phyloP scores from a whole-genome alignment of 73 alveolate genomes.

The Diophrys sp. region DNA sequence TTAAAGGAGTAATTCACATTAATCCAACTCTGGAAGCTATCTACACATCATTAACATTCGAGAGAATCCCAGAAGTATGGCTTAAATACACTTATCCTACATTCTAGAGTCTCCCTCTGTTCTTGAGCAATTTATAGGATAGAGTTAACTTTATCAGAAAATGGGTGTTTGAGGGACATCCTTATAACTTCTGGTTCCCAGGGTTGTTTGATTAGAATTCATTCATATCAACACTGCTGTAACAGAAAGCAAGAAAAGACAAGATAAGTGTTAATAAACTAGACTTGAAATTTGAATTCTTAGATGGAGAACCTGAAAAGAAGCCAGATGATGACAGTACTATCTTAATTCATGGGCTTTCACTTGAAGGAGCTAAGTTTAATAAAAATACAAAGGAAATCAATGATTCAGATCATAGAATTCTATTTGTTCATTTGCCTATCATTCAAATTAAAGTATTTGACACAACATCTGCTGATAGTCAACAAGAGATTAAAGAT shows the following conservation, averaged over 20 bases:
- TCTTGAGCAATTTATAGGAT: slow-evolving; percentile 34
- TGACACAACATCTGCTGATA: slow-evolving; percentile 24
- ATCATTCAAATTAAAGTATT: slow-evolving; percentile 15
- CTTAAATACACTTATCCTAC: slow-evolving; percentile 52
- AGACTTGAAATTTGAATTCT: slow-evolving; percentile 10
- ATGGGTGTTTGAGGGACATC: slow-evolving; percentile 50
- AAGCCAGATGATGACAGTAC: slow-evolving; percentile 16
- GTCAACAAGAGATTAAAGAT: slow-evolving; percentile 5
- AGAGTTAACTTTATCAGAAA: slow-evolving; percentile 44
- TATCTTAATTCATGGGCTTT: slow-evolving; percentile 45
- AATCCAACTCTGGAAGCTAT: slow-evolving; percentile 52
- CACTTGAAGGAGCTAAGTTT: slow-evolving; percentile 60
- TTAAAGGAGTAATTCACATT: slow-evolving; percentile 64
- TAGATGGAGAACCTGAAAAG: slow-evolving; percentile 2
- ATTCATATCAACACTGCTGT: slow-evolving; percentile 52
- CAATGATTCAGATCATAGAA: slow-evolving; percentile 35
- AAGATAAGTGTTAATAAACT: slow-evolving; percentile 35
- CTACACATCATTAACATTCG: slow-evolving; percentile 53
- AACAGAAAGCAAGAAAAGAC: slow-evolving; percentile 54
- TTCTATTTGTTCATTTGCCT: slow-evolving; percentile 31
- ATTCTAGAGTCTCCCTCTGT: slow-evolving; percentile 41
- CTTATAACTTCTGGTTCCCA: slow-evolving; percentile 55
- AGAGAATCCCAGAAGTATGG: slow-evolving; percentile 57
- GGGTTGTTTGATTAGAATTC: slow-evolving; percentile 62
- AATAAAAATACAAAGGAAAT: slow-evolving; percentile 10